Percentiles rank a stretch among this genome's conserved stretches.
These are phyloP conservation scores for Brasilioporus rufonigricans DNA, from an alignment of 768 basidiomycete species.

Conservation along the genomic window DNA sequence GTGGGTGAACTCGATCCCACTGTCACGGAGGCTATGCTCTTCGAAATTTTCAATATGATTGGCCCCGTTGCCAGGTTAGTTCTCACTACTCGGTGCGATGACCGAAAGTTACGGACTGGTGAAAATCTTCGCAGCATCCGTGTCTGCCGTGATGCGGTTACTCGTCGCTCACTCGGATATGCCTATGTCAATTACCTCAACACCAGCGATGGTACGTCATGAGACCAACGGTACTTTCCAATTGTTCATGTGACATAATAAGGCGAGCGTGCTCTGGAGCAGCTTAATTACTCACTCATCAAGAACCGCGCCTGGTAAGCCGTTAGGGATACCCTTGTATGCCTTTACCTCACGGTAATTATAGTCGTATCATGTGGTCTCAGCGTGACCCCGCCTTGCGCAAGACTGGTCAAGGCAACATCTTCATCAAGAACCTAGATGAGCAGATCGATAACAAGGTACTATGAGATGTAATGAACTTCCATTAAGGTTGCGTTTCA, in stretches of 20 bases:
- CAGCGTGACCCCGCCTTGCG: slow-evolving; percentile 99
- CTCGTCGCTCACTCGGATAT: slow-evolving; percentile 98
- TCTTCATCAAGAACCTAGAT: slow-evolving; percentile 99
- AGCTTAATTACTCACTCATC: slow-evolving; percentile 98
- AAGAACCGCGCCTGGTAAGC: slow-evolving; percentile 93
- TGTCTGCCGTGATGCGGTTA: slow-evolving; percentile 99
- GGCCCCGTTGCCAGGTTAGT: slow-evolving; percentile 94
- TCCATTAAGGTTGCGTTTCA: not conserved
- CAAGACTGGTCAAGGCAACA: slow-evolving; percentile 99
- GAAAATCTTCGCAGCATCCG: slow-evolving; percentile 65
- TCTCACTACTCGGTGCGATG: not conserved
- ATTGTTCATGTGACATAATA: slow-evolving; percentile 8
- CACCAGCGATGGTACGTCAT: slow-evolving; percentile 75
- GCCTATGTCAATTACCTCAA: slow-evolving; percentile 99
- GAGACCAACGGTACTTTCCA: not conserved
- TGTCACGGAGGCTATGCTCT: slow-evolving; percentile 99
- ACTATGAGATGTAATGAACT: not conserved
- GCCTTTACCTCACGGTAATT: not conserved
- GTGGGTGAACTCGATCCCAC: slow-evolving; percentile 98
- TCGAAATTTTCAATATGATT: slow-evolving; percentile 99
- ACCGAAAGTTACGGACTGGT: not conserved
- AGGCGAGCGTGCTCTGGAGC: slow-evolving; percentile 98
- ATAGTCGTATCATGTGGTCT: slow-evolving; percentile 99
- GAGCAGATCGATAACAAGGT: slow-evolving; percentile 98
- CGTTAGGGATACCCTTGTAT: not conserved